Base-by-base conservation (phyloP, 148 eudicot species). In the Euryodendron excelsum region DNA sequence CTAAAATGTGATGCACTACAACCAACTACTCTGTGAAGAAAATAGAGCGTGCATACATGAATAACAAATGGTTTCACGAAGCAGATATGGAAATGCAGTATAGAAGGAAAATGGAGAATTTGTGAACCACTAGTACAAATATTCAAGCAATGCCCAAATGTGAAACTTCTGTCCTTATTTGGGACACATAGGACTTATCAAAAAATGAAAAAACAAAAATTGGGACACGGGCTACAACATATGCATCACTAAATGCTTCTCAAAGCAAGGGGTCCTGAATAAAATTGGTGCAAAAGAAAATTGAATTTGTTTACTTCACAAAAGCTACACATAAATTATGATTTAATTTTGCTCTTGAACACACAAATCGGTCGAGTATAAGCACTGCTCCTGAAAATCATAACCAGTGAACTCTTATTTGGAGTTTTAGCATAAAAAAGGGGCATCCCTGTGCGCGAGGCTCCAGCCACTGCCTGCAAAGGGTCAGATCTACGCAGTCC, bases 21-120 rank as follows among this genome's bases (percentile, higher is more conserved):
- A 18, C 69, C 33, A 65, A 34, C 69, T 65, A 65, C 5, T 44
- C 69, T 33, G 69, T 37, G 39, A 66, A 66, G 27, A 66, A 66
- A 66, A 33, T 20, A 34, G 45, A 14, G 65, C 17, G 65, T 61
- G 31, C 65, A 61, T 61, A 61, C 20, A 33, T 4, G 8, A 63
- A 6, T 28, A 28, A 63, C 9, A 17, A n/a, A n/a, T n/a, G n/a
- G n/a, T n/a, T n/a, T n/a, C n/a, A n/a, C n/a, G n/a, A n/a, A n/a
- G n/a, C n/a, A n/a, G n/a, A n/a, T n/a, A n/a, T n/a, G n/a, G n/a
- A n/a, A n/a, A n/a, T n/a, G n/a, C n/a, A n/a, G n/a, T n/a, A n/a
- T n/a, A n/a, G n/a, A n/a, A n/a, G n/a, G n/a, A n/a, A n/a, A n/a
- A n/a, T n/a, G n/a, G 55, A 14, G 55, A 50, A 50, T 50, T 50